Evolutionary conservation across 148 eudicot genomes (phyloP).

Genomic region (Vaccinium myrtillus): DNA sequence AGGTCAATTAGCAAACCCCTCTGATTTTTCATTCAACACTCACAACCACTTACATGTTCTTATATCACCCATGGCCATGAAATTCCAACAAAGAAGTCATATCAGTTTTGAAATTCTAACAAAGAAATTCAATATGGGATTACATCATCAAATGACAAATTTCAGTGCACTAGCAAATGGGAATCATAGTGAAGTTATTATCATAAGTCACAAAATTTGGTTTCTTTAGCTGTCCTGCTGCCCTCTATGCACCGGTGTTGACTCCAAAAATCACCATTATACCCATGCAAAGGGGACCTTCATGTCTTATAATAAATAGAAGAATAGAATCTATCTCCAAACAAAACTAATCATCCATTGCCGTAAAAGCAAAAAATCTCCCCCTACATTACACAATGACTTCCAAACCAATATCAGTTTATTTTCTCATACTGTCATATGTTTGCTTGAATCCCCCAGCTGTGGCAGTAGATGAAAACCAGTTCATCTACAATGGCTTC

Average conservation of each 20-base stretch:
- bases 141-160: no score
- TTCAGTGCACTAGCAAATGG: not conserved
- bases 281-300: not conserved
- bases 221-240: not conserved
- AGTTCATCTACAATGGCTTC: conserved; percentile 6
- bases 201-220: not conserved
- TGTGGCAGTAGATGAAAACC: no score
- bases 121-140: no score
- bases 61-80: no score
- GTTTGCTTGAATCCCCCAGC: no score
- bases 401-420: not conserved
- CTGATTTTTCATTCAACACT: no score
- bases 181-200: not conserved
- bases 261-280: not conserved
- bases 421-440: not conserved
- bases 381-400: not conserved
- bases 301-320: not conserved
- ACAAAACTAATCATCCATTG: not conserved
- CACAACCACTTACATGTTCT: no score
- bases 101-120: no score
- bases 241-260: not conserved
- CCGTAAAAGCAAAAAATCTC: not conserved
- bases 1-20: no score
- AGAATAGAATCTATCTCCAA: not conserved
- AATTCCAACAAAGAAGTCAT: no score